These are phyloP conservation scores for Samsoniella hepiali DNA, from an alignment of 2,329 filamentous ascomycete genomes.

Conservation along the genomic window DNA sequence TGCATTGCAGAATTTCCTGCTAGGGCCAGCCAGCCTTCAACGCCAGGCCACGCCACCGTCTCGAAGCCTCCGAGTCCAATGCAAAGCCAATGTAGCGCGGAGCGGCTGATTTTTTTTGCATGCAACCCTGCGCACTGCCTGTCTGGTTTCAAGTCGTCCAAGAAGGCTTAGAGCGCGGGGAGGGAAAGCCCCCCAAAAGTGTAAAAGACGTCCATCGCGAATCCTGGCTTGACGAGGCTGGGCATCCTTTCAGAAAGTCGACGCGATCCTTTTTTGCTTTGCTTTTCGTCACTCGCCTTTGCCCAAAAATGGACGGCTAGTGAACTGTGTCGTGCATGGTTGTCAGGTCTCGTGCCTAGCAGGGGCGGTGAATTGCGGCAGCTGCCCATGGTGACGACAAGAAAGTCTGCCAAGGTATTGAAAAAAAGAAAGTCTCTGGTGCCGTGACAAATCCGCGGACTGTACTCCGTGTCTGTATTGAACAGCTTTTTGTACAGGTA, in stretches of 20 bases:
- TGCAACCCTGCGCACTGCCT: background rate
- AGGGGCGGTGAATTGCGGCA: background rate
- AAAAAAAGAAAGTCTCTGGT: background rate
- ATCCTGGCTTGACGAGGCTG: background rate
- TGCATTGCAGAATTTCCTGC: background rate
- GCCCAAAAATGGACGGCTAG: background rate
- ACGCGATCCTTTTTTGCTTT: background rate
- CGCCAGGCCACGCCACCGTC: background rate
- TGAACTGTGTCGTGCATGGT: background rate
- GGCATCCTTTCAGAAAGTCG: background rate
- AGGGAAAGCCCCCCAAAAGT: background rate
- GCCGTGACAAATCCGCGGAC: background rate
- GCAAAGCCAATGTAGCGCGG: slow-evolving; percentile 4
- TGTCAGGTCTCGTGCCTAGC: background rate
- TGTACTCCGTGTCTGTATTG: background rate
- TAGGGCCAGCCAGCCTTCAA: background rate
- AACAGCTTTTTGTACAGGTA: background rate
- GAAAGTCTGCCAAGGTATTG: too few species aligned
- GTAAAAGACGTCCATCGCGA: background rate
- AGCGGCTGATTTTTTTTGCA: slow-evolving; percentile 1
- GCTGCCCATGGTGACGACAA: background rate
- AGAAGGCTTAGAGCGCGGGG: slow-evolving; percentile 13
- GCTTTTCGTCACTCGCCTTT: background rate
- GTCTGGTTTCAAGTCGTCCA: slow-evolving; percentile 10
- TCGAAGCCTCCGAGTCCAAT: background rate